These are phyloP conservation scores for Rhamnella rubrinervis DNA, from an alignment of 331 rosid genomes.

Conservation along the genomic window DNA sequence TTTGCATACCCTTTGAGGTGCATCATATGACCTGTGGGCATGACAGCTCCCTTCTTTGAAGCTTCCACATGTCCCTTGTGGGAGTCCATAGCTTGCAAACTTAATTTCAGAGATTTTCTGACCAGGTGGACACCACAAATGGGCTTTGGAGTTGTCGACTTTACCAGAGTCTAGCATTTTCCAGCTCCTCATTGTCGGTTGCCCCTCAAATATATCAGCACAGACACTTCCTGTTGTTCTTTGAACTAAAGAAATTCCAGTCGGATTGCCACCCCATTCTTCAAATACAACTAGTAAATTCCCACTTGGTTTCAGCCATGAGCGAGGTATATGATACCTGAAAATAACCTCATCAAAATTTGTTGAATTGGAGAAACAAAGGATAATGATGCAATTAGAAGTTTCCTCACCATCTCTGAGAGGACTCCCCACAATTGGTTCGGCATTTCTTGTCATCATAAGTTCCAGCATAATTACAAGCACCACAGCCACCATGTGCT, in stretches of 20 bases:
- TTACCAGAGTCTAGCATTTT: constrained; percentile 38
- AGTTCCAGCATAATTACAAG: constrained; percentile 72
- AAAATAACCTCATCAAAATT: constrained; percentile 1
- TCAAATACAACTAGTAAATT: constrained; percentile 76
- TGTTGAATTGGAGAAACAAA: background rate
- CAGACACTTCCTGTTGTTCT: constrained; percentile 54
- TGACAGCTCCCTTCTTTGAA: constrained; percentile 59
- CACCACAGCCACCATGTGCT: constrained; percentile 62
- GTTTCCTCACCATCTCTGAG: constrained; percentile 84
- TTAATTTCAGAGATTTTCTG: constrained; percentile 49
- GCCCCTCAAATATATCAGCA: constrained; percentile 59
- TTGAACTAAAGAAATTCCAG: constrained; percentile 62
- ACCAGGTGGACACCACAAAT: constrained; percentile 59
- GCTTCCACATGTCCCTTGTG: constrained; percentile 64
- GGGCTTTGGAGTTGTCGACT: constrained; percentile 44
- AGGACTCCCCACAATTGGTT: constrained; percentile 66
- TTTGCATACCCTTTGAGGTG: constrained; percentile 44
- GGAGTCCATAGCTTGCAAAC: constrained; percentile 67
- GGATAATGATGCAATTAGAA: background rate
- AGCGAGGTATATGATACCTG: constrained; percentile 94
- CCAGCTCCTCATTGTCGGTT: constrained; percentile 43
- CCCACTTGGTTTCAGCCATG: constrained; percentile 70
- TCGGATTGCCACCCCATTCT: constrained; percentile 92
- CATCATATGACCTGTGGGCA: constrained; percentile 58
- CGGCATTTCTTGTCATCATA: constrained; percentile 64